A percentile compares a stretch with the other conserved stretches of the same genome.
phyloP scores from a whole-genome alignment of 2,329 filamentous ascomycete species.

The Hymenoscyphus scutula region DNA sequence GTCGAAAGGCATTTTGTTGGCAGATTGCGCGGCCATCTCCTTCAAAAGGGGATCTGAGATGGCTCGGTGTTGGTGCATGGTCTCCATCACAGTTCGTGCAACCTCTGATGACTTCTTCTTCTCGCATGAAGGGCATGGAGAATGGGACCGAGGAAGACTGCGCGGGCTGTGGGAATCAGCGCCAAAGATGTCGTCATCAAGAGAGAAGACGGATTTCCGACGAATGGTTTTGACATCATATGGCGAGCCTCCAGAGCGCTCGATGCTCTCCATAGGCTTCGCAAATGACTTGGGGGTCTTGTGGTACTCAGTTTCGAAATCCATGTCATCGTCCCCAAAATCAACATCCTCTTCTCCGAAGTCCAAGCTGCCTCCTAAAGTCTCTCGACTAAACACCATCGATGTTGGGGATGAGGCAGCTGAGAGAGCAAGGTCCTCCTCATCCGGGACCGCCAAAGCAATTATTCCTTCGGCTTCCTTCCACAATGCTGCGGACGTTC shows the following conservation, averaged over 20 bases:
- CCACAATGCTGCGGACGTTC: conserved; percentile 63
- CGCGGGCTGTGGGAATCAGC: conserved; percentile 29
- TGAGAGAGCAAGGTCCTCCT: conserved; percentile 46
- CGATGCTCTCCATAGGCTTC: conserved; percentile 27
- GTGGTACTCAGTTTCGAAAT: neutral
- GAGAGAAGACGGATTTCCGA: conserved; percentile 61
- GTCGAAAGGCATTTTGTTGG: conserved; percentile 61
- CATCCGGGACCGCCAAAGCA: conserved; percentile 71
- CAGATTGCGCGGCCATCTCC: conserved; percentile 33
- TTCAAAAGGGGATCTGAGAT: conserved; percentile 40
- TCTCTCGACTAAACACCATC: conserved; percentile 47
- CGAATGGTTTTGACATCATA: conserved; percentile 52
- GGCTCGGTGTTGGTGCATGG: conserved; percentile 55
- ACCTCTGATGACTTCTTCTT: conserved; percentile 48
- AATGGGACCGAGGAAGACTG: conserved; percentile 39
- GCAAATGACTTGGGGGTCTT: conserved; percentile 44
- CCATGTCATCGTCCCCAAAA: conserved; percentile 38
- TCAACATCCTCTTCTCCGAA: conserved; percentile 43
- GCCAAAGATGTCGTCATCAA: conserved; percentile 65
- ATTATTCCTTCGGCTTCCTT: conserved; percentile 85
- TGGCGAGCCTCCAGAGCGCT: conserved; percentile 34
- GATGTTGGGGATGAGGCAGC: conserved; percentile 29
- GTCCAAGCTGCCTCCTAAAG: conserved; percentile 43
- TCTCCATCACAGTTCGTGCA: conserved; percentile 58
- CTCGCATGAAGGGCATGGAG: conserved; percentile 25